Base-by-base conservation (phyloP, 2,329 filamentous ascomycete genomes). In the Fusarium austroafricanum region DNA sequence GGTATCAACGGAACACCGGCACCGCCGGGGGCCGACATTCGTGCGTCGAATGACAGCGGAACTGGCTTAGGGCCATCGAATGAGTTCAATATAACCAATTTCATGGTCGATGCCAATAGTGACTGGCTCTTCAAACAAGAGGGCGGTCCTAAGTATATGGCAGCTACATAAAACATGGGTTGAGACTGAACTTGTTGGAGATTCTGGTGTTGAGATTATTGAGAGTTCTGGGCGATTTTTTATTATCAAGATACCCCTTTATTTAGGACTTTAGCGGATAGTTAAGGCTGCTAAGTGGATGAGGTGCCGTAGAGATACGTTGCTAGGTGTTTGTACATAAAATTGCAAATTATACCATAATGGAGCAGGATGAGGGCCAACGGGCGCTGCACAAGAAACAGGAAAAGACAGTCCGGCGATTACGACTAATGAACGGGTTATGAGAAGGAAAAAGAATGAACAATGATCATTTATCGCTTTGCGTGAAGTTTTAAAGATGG, bases 51-150 rank as follows among this genome's bases (percentile, higher is more conserved):
- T 39, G 70, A 71, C 29, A 68, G 54, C 35, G 62, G 71, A 35
- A 39, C 54, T 64, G 76, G 66, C 64, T 78, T 66, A 26, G 70
- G 76, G 21, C 71, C 70, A 51, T 77, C 75, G 33, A 90, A 90
- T 59, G 89, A 92, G 76, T 92, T 91, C 71, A 93, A 93, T 71
- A 93, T 93, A 61, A 92, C 89, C 44, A 92, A 93, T 72, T 93
- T 91, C 71, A 92, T 90, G 86, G 86, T 92, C 29, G 90, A 93
- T 78, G 88, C 87, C 3, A 91, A 87, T 70, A 89, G 88, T 64
- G 90, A 93, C 76, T 93, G 91, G 90, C 83, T 92, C n/a, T 90
- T 88, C 59, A 90, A 89, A 73, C 83, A 84, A 56, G 81, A 83
- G 23, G 73, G 71, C 3, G 64, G 59, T 6, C 59, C 65, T 8